Percentiles rank a stretch among this genome's conserved stretches.
Evolutionary conservation across 768 basidiomycete genomes (phyloP).

Genomic region (Leucocoprinus leucothites): DNA sequence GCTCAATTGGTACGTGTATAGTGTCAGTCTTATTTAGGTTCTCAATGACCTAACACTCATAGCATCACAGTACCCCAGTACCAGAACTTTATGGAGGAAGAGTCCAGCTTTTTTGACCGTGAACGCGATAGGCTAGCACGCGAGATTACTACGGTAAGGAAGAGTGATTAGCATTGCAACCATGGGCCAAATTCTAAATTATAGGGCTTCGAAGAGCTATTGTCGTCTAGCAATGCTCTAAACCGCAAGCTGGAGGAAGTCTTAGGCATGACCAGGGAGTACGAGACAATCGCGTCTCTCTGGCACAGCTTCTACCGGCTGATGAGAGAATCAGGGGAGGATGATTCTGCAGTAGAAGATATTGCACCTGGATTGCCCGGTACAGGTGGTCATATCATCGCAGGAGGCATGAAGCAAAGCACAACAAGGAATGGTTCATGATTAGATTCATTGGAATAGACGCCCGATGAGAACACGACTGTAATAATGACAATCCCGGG

Average conservation of each 20-base stretch:
- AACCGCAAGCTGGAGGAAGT: conserved; percentile 94
- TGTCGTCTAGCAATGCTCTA: conserved; percentile 79
- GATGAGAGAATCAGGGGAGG: conserved; percentile 55
- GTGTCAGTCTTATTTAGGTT: too few species aligned
- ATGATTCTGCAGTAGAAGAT: conserved; percentile 32
- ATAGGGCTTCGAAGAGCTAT: conserved; percentile 82
- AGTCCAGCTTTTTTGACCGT: conserved; percentile 68
- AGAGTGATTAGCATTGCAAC: conserved; percentile 22
- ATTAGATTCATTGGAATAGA: neutral
- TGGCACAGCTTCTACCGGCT: conserved; percentile 81
- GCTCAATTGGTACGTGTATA: too few species aligned
- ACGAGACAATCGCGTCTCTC: conserved; percentile 80
- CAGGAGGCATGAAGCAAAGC: conserved; percentile 18
- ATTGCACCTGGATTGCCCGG: conserved; percentile 52
- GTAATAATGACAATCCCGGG: neutral
- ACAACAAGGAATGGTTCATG: conserved; percentile 1
- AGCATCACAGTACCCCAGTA: neutral
- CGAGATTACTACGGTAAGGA: conserved; percentile 69
- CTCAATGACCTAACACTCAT: neutral
- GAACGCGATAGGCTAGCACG: conserved; percentile 73
- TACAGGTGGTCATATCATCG: conserved; percentile 66
- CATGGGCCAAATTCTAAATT: neutral
- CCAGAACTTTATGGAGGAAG: conserved; percentile 32
- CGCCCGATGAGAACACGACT: neutral
- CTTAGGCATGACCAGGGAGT: conserved; percentile 88